Base-by-base conservation (phyloP, 768 basidiomycete species). In the Termitomyces sp. region DNA sequence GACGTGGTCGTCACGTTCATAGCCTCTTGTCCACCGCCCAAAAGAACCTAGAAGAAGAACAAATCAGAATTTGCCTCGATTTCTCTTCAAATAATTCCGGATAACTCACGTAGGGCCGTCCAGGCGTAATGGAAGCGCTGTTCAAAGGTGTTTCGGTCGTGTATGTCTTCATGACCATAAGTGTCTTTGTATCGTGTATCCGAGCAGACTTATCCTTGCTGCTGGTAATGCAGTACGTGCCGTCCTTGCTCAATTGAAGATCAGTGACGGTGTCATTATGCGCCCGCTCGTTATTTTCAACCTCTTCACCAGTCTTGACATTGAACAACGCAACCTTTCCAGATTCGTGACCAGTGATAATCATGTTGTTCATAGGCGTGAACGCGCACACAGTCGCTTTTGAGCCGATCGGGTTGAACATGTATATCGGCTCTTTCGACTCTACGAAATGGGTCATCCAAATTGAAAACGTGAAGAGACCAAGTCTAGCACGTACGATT, bases 381-480 rank as follows among this genome's bases (percentile, higher is more conserved):
- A 97, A 98, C 5, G 93, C 87, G 70, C 93, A 95, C 43, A 98
- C 94, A 2, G 93, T 98, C n/a, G 95, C 92, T 76, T 98, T 98
- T 60, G 92, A 92, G 30, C 95, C 95, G 60, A 92, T 78, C 13
- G 95, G 91, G 72, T 89, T 82, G 80, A 97, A 95, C 73, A 91
- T 83, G 66, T 84, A 77, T 16, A 78, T 67, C 0, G 95, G 93
- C 62, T 93, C 89, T 68, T 72, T 75, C 63, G 85, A 79, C 76
- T 97, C 94, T 96, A 54, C 50, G 33, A 55, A 46, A 28, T 16
- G 18, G 61, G 52, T 46, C 60, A 38, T 51, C 20, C 16, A 49
- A 12, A 13, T 13, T 16, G 26, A 18, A 54, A 38, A 13, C 35
- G 38, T 10, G 20, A 48, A 35, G 14, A 52, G 55, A 44, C 55